These are phyloP conservation scores for Cercospora brassicicola DNA, from an alignment of 2,329 filamentous ascomycete genomes.

Conservation along the genomic window DNA sequence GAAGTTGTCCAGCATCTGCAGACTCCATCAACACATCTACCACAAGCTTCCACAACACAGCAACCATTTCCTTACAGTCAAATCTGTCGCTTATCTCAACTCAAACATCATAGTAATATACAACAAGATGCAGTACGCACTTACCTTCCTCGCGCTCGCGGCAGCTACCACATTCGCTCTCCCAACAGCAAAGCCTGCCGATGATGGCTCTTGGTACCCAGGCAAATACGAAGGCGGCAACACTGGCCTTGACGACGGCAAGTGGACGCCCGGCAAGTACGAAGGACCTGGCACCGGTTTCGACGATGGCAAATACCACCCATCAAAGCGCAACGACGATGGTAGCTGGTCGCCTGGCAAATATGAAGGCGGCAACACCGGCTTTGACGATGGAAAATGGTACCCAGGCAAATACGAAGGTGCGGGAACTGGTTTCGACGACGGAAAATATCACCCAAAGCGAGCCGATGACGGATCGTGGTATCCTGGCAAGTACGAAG, in stretches of 20 bases:
- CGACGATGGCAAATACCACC: neutral
- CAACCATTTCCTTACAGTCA: neutral
- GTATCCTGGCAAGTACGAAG: slow-evolving; percentile 4
- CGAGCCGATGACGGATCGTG: neutral
- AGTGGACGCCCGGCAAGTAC: neutral
- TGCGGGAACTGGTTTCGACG: neutral
- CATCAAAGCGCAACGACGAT: neutral
- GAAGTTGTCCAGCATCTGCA: neutral
- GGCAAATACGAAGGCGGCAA: slow-evolving; percentile 3
- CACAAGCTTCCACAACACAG: neutral
- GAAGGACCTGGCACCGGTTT: neutral
- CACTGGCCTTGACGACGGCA: slow-evolving; percentile 4
- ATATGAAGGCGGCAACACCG: neutral
- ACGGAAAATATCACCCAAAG: neutral
- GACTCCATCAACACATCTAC: slow-evolving; percentile 1
- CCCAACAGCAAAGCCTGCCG: neutral
- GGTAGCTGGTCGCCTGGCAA: neutral
- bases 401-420: neutral
- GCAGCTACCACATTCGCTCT: slow-evolving; percentile 1
- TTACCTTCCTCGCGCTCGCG: slow-evolving; percentile 1
- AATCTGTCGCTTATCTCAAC: neutral
- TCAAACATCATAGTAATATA: neutral
- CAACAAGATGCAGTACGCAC: slow-evolving; percentile 2
- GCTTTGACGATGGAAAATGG: neutral
- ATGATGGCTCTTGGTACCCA: neutral